phyloP scores from a whole-genome alignment of 768 basidiomycete genomes.

The Panellus pusillus region DNA sequence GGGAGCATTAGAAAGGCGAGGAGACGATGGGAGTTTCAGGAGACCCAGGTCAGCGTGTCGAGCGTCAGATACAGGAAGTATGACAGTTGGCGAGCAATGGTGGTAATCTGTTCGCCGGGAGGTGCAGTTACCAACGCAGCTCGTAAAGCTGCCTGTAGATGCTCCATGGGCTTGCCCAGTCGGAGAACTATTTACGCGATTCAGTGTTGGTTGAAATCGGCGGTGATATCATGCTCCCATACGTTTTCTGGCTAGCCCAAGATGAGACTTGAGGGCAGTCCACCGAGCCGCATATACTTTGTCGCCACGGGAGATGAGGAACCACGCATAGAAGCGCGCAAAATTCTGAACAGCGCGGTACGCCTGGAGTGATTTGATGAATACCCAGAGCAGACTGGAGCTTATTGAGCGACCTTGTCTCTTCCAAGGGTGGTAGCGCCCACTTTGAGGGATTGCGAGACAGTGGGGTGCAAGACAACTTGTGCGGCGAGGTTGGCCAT shows the following conservation, averaged over 20 bases:
- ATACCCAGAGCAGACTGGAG: conserved; percentile 3
- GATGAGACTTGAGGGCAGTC: conserved; percentile 82
- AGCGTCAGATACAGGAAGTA: conserved; percentile 88
- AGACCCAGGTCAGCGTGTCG: conserved; percentile 86
- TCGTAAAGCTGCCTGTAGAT: conserved; percentile 85
- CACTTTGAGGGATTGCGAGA: conserved; percentile 75
- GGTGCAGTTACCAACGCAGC: conserved; percentile 57
- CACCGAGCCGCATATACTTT: conserved; percentile 73
- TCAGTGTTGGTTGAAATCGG: not conserved
- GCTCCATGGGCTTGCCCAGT: conserved; percentile 91
- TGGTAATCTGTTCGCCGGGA: conserved; percentile 69
- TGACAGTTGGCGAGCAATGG: conserved; percentile 78
- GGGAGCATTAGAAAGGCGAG: not conserved
- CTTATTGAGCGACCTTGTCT: conserved; percentile 68
- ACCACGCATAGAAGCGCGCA: conserved; percentile 86
- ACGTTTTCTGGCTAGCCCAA: conserved; percentile 88
- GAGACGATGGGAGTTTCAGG: conserved; percentile 22
- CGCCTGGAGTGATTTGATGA: conserved; percentile 42
- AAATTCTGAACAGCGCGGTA: conserved; percentile 93
- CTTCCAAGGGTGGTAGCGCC: conserved; percentile 81
- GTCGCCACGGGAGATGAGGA: conserved; percentile 65
- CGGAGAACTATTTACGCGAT: conserved; percentile 67
- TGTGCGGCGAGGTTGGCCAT: conserved; percentile 66
- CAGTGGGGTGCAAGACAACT: conserved; percentile 80
- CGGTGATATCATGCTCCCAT: conserved; percentile 24